A percentile compares a stretch with the other conserved stretches of the same genome.
These are phyloP conservation scores for Ceratonia siliqua DNA, from an alignment of 306 rosid species.

Conservation along the genomic window DNA sequence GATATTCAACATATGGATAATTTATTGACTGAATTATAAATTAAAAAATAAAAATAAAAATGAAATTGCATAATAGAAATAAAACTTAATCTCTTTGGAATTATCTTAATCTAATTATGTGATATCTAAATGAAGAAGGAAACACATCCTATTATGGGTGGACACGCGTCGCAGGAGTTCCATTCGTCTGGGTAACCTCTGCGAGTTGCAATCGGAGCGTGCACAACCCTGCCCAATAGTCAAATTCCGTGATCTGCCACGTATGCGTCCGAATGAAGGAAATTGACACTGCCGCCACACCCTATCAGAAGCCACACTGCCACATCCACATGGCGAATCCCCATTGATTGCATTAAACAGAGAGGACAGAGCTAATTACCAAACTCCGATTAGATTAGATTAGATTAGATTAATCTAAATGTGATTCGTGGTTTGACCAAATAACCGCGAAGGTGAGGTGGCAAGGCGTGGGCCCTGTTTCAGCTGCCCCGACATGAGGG, in stretches of 20 bases:
- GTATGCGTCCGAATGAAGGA: neutral
- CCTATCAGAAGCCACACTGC: neutral
- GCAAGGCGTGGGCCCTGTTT: conserved; percentile 52
- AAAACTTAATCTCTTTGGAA: too few relatives aligned
- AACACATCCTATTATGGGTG: neutral
- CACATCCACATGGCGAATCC: neutral
- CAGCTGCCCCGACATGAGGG: conserved; percentile 56
- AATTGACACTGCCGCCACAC: conserved; percentile 27
- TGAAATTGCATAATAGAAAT: too few relatives aligned
- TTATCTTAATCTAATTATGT: too few relatives aligned
- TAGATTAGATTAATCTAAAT: neutral
- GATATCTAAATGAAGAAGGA: too few relatives aligned
- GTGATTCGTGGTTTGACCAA: conserved; percentile 7
- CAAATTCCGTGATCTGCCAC: conserved; percentile 31
- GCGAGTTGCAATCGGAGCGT: neutral
- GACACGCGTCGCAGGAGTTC: conserved; percentile 32
- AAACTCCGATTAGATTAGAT: neutral
- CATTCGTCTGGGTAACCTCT: conserved; percentile 12
- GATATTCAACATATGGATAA: too few relatives aligned
- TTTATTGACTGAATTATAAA: too few relatives aligned
- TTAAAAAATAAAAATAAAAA: too few relatives aligned
- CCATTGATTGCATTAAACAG: neutral
- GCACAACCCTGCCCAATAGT: neutral
- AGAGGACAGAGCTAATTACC: neutral
- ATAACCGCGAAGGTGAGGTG: neutral